phyloP scores from a whole-genome alignment of 768 basidiomycete species.

The Auriculariales sp. region DNA sequence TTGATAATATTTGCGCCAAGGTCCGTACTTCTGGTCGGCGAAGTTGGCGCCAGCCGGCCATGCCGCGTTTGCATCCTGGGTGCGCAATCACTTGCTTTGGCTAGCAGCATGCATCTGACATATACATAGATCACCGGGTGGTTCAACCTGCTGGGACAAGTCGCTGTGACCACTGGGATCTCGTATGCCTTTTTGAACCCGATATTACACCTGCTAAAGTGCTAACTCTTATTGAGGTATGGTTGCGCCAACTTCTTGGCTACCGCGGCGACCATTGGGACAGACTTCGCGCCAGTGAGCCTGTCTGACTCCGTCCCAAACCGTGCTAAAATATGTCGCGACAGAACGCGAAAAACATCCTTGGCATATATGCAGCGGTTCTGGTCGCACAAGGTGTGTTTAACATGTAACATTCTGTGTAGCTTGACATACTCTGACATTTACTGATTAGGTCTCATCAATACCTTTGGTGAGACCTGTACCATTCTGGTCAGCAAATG shows the following conservation, averaged over 20 bases:
- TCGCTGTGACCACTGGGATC: constrained; percentile 65
- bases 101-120: background rate
- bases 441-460: constrained; percentile 34
- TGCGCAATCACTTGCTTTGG: constrained; percentile 16
- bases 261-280: constrained; percentile 43
- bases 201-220: background rate
- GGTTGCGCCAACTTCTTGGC: constrained; percentile 56
- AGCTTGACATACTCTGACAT: background rate
- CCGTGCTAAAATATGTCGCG: too few relatives aligned
- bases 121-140: constrained; percentile 8
- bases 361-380: constrained; percentile 58
- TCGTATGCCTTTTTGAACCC: constrained; percentile 21
- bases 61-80: constrained; percentile 58
- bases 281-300: constrained; percentile 42
- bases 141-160: constrained; percentile 57
- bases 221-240: constrained; percentile 20
- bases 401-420: background rate
- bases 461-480: constrained; percentile 41
- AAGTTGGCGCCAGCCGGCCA: constrained; percentile 45
- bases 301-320: too few relatives aligned
- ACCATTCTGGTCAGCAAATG: too few relatives aligned
- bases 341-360: constrained; percentile 41
- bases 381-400: constrained; percentile 44
- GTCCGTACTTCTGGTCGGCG: constrained; percentile 73
- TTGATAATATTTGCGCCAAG: constrained; percentile 17